Evolutionary conservation across 139 green algal species (phyloP).

Genomic region (Picochlorum sp.): DNA sequence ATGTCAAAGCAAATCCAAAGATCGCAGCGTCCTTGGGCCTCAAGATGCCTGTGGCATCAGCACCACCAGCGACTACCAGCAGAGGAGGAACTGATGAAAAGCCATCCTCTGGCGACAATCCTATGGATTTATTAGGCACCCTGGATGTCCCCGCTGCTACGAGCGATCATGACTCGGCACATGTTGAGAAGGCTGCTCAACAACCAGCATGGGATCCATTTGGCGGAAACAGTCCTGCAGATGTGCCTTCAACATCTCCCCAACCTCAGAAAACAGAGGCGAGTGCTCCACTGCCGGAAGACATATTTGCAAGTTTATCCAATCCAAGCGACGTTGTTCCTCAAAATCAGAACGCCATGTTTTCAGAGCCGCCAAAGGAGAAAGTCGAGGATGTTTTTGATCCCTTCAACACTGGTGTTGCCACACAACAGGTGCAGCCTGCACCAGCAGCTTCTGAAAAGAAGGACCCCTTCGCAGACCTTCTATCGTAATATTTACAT

Average conservation of each 20-base stretch:
- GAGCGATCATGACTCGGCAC: neutral
- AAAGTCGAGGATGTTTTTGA: neutral
- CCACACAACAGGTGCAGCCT: neutral
- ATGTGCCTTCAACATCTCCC: too few species aligned
- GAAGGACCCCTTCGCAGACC: neutral
- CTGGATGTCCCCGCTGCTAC: neutral
- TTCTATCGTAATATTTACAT: neutral
- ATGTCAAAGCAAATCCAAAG: conserved; percentile 65
- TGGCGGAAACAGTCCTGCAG: neutral
- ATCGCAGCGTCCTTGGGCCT: conserved; percentile 59
- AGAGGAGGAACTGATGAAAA: too few species aligned
- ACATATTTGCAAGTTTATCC: too few species aligned
- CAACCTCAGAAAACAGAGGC: too few species aligned
- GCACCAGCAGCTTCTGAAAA: neutral
- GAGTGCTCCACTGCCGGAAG: too few species aligned
- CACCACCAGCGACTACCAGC: neutral
- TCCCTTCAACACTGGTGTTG: neutral
- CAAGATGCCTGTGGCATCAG: conserved; percentile 12
- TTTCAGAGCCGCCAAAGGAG: too few species aligned
- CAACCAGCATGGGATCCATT: neutral
- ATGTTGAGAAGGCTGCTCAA: neutral
- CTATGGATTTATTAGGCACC: neutral
- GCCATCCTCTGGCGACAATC: too few species aligned
- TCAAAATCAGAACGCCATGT: too few species aligned
- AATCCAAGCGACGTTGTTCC: too few species aligned